Evolutionary conservation across 179 eudicot genomes (phyloP).

Genomic region (Pouteria campechiana): DNA sequence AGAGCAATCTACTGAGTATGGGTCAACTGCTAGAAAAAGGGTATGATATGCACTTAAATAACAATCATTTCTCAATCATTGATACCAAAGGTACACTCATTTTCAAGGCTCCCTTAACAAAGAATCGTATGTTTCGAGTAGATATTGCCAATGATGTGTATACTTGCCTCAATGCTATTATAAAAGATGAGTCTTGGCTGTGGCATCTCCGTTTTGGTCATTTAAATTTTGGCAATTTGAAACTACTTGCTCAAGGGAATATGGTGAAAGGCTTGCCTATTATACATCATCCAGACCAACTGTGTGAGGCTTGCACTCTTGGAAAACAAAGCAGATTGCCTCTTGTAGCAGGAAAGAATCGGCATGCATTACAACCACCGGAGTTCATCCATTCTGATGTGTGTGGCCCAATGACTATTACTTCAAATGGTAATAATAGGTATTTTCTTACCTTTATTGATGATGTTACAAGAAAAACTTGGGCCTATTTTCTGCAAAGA

Average conservation of each 20-base stretch:
- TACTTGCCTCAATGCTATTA: neutral
- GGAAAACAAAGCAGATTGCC: neutral
- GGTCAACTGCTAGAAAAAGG: conserved; percentile 1
- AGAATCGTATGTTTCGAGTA: neutral
- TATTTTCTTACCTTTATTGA: neutral
- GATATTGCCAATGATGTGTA: too few species aligned
- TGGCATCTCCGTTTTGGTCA: neutral
- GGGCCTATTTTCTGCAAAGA: neutral
- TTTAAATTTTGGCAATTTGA: too few species aligned
- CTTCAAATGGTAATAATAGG: neutral
- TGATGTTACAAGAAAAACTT: neutral
- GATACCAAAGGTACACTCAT: neutral
- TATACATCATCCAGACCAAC: neutral
- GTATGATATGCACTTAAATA: neutral
- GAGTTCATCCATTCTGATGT: neutral
- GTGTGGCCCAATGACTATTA: neutral
- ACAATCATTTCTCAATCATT: neutral
- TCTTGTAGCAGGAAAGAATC: neutral
- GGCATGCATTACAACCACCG: neutral
- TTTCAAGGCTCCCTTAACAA: conserved; percentile 1
- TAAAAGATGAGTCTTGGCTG: neutral
- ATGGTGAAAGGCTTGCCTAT: neutral
- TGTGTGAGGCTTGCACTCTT: neutral
- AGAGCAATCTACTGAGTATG: neutral
- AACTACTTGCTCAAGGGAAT: neutral